Percentiles rank a stretch among this genome's conserved stretches.
Conservation (phyloP, 345 rosid genomes). For the Corchorus olitorius region DNA sequence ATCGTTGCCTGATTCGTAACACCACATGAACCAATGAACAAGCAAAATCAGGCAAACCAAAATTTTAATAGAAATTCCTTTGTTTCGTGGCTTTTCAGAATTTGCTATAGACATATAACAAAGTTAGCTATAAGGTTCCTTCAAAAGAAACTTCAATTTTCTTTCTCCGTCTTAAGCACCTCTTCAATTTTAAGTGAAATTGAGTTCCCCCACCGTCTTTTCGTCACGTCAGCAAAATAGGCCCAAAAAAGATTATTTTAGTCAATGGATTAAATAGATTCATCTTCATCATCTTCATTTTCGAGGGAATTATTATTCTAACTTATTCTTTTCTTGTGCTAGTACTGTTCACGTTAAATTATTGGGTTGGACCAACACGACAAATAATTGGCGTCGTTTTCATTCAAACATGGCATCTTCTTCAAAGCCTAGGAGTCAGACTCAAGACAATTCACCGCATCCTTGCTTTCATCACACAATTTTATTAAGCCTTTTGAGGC, state of each 20-base stretch:
- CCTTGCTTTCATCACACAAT: not conserved
- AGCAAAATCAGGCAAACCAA: not conserved
- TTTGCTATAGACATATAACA: not conserved
- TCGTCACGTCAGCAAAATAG: not conserved
- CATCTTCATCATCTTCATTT: not conserved
- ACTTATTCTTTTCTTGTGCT: not conserved
- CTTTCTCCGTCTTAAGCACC: not conserved
- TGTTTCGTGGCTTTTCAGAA: not conserved
- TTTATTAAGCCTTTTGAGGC: not conserved
- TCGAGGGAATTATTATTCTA: not conserved
- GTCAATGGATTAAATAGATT: not conserved
- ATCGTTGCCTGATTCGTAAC: not conserved
- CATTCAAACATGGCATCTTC: not conserved
- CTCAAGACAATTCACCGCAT: constrained; percentile 13
- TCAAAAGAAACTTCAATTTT: not conserved
- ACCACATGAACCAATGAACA: not conserved
- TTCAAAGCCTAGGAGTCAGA: not conserved
- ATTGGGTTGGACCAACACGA: not conserved
- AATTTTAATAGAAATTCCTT: not conserved
- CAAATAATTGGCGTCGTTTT: not conserved
- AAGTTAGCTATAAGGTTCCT: not conserved
- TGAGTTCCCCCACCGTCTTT: not conserved
- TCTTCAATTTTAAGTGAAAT: not conserved
- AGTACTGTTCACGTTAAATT: not conserved
- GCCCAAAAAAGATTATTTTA: not conserved